Evolutionary conservation across 495 filamentous ascomycete genomes (phyloP).

Genomic region (Penicillium robsamsonii): DNA sequence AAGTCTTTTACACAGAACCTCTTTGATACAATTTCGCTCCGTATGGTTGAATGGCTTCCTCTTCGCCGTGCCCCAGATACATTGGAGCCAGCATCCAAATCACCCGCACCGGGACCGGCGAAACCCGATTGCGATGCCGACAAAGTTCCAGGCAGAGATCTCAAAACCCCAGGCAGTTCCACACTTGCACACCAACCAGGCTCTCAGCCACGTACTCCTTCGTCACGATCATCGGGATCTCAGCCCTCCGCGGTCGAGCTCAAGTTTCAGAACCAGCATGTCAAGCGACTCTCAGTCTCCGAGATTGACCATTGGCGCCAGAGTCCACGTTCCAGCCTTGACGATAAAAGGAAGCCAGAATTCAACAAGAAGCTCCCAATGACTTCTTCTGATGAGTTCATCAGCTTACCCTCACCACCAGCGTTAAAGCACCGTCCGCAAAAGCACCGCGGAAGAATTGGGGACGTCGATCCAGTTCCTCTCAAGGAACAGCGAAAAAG

Average conservation of each 20-base stretch:
- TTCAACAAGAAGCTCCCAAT: constrained; percentile 31
- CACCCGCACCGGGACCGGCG: background rate
- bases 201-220: constrained; percentile 33
- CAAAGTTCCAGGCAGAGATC: constrained; percentile 11
- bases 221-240: constrained; percentile 25
- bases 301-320: constrained; percentile 41
- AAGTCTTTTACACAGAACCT: constrained; percentile 82
- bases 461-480: constrained; percentile 21
- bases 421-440: constrained; percentile 44
- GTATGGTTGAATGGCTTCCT: constrained; percentile 78
- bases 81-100: constrained; percentile 17
- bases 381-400: constrained; percentile 25
- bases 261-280: constrained; percentile 38
- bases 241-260: constrained; percentile 38
- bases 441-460: constrained; percentile 41
- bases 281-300: constrained; percentile 42
- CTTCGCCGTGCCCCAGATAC: constrained; percentile 40
- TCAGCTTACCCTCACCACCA: constrained; percentile 40
- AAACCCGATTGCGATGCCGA: constrained; percentile 11
- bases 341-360: constrained; percentile 37
- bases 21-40: constrained; percentile 72
- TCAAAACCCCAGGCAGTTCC: constrained; percentile 7
- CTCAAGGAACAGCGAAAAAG: constrained; percentile 31
- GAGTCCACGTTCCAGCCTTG: constrained; percentile 30
- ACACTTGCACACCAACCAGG: background rate